These are phyloP conservation scores for Kodamaea jinghongensis DNA, from an alignment of 805 yeast genomes.

Conservation along the genomic window DNA sequence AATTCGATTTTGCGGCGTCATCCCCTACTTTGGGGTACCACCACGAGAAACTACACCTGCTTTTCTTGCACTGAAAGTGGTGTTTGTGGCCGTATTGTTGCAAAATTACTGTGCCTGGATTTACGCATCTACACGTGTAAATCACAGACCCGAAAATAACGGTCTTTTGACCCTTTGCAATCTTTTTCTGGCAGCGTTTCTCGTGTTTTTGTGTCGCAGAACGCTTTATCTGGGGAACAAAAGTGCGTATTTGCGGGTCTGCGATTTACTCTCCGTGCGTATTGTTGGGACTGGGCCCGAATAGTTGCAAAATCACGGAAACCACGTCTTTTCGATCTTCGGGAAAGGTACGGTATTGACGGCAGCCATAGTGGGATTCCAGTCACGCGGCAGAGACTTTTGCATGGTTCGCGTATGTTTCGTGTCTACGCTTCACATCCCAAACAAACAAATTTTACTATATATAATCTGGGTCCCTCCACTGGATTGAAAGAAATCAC, in stretches of 20 bases:
- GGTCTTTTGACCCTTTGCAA: constrained; percentile 3
- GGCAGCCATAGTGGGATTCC: neutral
- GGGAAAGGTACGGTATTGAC: neutral
- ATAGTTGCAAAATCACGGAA: neutral
- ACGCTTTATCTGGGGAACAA: neutral
- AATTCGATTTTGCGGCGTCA: no score
- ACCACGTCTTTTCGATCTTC: constrained; percentile 2
- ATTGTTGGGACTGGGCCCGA: neutral
- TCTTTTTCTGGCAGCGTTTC: neutral
- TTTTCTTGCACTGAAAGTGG: neutral
- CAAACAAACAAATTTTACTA: neutral
- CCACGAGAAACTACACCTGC: neutral
- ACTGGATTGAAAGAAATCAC: no score
- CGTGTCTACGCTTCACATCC: neutral
- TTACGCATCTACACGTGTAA: constrained; percentile 11
- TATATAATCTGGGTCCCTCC: neutral
- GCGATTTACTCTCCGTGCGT: neutral
- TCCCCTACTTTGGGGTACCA: no score
- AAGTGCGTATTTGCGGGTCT: neutral
- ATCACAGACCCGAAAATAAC: constrained; percentile 5
- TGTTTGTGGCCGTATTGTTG: constrained; percentile 2
- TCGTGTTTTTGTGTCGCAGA: neutral
- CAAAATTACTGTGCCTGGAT: neutral
- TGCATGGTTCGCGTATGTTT: neutral
- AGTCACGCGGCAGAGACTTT: neutral